These are phyloP conservation scores for Crithidia brevicula DNA, from an alignment of 208 protist species.

Conservation along the genomic window DNA sequence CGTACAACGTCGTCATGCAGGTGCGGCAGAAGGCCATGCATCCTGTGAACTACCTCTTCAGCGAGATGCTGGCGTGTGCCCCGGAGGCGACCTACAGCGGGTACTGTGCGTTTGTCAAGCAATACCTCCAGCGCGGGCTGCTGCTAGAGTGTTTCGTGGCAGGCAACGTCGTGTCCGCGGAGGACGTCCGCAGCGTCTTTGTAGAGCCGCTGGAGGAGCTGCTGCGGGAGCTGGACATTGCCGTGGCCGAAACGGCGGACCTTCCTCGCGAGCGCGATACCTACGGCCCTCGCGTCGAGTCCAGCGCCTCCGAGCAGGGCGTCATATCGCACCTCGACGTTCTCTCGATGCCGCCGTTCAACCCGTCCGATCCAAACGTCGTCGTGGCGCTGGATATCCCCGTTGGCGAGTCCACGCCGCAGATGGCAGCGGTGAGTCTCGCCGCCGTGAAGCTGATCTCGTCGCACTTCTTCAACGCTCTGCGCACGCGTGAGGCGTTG, in stretches of 20 bases:
- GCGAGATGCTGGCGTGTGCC: slow-evolving; percentile 52
- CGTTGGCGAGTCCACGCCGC: slow-evolving; percentile 56
- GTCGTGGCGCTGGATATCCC: slow-evolving; percentile 57
- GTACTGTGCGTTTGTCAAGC: slow-evolving; percentile 53
- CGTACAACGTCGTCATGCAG: slow-evolving; percentile 44
- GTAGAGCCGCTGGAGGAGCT: slow-evolving; percentile 40
- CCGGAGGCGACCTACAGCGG: slow-evolving; percentile 42
- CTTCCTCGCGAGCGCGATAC: slow-evolving; percentile 64
- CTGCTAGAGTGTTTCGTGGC: slow-evolving; percentile 69
- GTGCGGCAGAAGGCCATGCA: slow-evolving; percentile 33
- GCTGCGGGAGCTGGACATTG: slow-evolving; percentile 25
- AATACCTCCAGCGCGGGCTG: slow-evolving; percentile 55
- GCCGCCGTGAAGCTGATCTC: slow-evolving; percentile 48
- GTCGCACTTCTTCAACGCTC: slow-evolving; percentile 69
- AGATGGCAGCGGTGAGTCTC: slow-evolving; percentile 37
- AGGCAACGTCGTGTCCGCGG: slow-evolving; percentile 59
- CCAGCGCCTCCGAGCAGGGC: background rate
- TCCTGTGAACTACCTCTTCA: slow-evolving; percentile 47
- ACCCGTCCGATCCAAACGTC: slow-evolving; percentile 50
- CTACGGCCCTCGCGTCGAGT: slow-evolving; percentile 29
- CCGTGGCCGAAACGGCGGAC: slow-evolving; percentile 23
- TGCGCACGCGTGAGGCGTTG: slow-evolving; percentile 80
- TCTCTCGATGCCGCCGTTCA: slow-evolving; percentile 52
- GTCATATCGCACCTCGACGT: slow-evolving; percentile 42
- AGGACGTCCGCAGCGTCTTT: slow-evolving; percentile 30